Evolutionary conservation across 164 flowering plant species (phyloP), one percentile per base, ranked within the genome.

Genomic region (Macadamia tetraphylla): DNA sequence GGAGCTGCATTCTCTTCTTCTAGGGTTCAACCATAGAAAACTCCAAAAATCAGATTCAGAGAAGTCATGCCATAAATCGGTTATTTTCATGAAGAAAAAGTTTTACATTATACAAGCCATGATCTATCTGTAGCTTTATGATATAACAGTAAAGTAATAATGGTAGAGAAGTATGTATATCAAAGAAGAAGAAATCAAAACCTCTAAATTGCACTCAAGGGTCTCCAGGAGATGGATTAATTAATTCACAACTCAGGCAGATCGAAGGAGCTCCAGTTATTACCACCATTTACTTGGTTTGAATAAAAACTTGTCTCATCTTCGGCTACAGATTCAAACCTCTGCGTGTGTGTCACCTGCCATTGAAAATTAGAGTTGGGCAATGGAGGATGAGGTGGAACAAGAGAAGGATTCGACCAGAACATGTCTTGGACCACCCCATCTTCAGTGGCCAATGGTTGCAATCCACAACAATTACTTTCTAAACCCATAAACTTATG

Each of bases 361-460:
- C 69, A 74, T 0, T 29, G 9, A 57, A 65, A 65, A 63, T 44
- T 15, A 1, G 63, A 56, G 29, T 60, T 35, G 1, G 65, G 6
- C 14, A 65, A 73, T 35, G 40, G 40, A 35, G 40, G 40, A 23
- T 23, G 23, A 23, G 23, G 23, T 23, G 23, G 23, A 23, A 23
- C 23, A 23, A 23, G 23, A 23, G 23, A 23, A 55, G 69, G 62
- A 69, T 68, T 64, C 14, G 64, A 73, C 76, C 76, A 73, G 31
- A 68, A 64, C 64, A 64, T 58, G 43, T 65, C 76, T 40, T 65
- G 63, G 32, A 29, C 11, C 17, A 11, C 63, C 12, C 68, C 32
- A 10, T 76, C 84, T 60, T 78, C 80, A 7, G 76, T 70, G 6
- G 81, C 79, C 9, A 85, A 61, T 35, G 83, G 84, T 44, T 81